Percentiles rank a stretch among this genome's conserved stretches.
Conservation (phyloP, 163 green algal species). For the Chlorella variabilis region DNA sequence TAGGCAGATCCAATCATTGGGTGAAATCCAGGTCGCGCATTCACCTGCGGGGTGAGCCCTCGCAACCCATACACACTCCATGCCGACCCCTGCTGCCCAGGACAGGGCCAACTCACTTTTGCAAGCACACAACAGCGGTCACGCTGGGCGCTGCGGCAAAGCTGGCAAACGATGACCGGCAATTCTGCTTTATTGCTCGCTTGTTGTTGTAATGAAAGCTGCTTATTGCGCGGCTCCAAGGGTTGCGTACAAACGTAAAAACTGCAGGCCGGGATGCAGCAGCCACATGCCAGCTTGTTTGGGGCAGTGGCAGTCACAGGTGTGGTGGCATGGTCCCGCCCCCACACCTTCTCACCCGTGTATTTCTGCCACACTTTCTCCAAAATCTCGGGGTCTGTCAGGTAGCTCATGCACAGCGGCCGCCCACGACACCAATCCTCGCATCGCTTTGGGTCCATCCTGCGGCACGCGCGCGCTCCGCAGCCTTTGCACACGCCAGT, state of each 20-base stretch:
- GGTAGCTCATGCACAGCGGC: neutral
- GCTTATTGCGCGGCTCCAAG: constrained; percentile 23
- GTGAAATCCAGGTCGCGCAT: too few relatives aligned
- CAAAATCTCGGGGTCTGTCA: neutral
- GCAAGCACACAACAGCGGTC: neutral
- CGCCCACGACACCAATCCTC: neutral
- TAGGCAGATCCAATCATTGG: too few relatives aligned
- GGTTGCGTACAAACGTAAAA: constrained; percentile 31
- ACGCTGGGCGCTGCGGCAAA: constrained; percentile 1
- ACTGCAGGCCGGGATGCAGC: constrained; percentile 3
- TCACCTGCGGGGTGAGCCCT: too few relatives aligned
- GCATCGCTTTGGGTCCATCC: neutral
- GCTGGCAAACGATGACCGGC: neutral
- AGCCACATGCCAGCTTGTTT: neutral
- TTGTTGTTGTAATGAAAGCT: constrained; percentile 28
- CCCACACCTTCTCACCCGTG: neutral
- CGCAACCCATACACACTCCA: too few relatives aligned
- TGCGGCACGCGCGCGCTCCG: neutral
- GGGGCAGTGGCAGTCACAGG: neutral
- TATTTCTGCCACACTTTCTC: neutral
- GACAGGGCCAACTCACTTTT: neutral
- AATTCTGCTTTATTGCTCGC: neutral
- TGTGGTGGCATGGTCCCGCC: too few relatives aligned
- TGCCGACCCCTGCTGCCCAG: too few relatives aligned
- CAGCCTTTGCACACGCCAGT: neutral